phyloP scores from a whole-genome alignment of 148 eudicot genomes.

The Tetragonia tetragonoides region DNA sequence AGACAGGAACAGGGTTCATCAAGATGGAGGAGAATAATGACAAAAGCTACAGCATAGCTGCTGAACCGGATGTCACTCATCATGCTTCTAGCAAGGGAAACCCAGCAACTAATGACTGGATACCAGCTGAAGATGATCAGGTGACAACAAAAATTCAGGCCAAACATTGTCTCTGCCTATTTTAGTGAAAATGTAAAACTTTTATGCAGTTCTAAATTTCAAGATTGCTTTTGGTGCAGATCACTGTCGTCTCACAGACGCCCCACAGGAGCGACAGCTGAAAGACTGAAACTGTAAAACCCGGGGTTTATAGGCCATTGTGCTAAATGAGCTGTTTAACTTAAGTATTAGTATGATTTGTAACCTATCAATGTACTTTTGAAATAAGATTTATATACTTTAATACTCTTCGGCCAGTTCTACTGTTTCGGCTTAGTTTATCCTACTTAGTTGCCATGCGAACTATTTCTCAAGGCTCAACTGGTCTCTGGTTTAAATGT shows the following conservation, averaged over 20 bases:
- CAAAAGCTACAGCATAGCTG: conserved; percentile 34
- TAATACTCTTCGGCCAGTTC: neutral
- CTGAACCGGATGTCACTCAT: conserved; percentile 34
- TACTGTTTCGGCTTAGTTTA: neutral
- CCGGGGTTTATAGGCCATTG: neutral
- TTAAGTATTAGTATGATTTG: conserved; percentile 13
- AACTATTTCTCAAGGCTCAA: neutral
- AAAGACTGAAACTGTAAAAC: conserved; percentile 12
- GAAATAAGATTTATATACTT: neutral
- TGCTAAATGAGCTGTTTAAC: neutral
- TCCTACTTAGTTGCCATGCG: too few species aligned
- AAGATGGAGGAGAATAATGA: conserved; percentile 43
- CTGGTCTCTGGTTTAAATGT: neutral
- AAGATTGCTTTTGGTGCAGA: conserved; percentile 34
- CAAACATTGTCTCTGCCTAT: neutral
- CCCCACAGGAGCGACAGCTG: conserved; percentile 75
- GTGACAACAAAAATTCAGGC: conserved; percentile 20
- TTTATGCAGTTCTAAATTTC: neutral
- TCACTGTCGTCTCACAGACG: conserved; percentile 40
- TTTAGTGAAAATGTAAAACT: neutral
- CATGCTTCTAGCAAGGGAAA: conserved; percentile 60
- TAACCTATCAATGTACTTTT: conserved; percentile 16
- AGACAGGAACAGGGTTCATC: conserved; percentile 98
- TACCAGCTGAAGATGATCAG: conserved; percentile 48
- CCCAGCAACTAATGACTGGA: conserved; percentile 98